Conservation (phyloP, 306 rosid genomes). For the Spatholobus suberectus region DNA sequence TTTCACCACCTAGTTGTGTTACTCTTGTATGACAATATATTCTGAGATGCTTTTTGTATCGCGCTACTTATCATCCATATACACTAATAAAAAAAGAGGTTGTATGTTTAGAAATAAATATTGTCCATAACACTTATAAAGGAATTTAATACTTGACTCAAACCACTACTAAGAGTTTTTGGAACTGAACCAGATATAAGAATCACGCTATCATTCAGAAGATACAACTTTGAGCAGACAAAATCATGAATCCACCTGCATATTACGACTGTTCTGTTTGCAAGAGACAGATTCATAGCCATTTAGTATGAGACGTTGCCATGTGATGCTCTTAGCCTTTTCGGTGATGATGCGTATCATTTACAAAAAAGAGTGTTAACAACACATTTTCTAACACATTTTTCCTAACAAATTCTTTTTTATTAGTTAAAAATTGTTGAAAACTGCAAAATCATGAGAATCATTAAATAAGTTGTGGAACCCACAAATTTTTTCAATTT, state of each 20-base stretch:
- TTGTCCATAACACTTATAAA: too few species aligned
- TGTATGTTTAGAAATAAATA: background rate
- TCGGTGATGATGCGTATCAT: background rate
- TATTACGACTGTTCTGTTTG: conserved; percentile 2
- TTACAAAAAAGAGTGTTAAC: too few species aligned
- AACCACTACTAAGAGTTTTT: background rate
- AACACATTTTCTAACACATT: too few species aligned
- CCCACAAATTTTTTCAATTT: too few species aligned
- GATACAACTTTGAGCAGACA: conserved; percentile 14
- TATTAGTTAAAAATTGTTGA: too few species aligned
- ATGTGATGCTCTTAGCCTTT: background rate
- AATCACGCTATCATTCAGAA: background rate
- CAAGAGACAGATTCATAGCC: conserved; percentile 4
- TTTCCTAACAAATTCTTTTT: too few species aligned
- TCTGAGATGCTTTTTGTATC: background rate
- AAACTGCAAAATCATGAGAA: too few species aligned
- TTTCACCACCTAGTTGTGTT: background rate
- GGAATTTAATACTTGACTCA: background rate
- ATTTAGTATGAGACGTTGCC: background rate
- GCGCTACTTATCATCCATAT: background rate
- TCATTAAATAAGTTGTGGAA: too few species aligned
- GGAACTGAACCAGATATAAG: background rate
- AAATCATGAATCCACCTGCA: conserved; percentile 9
- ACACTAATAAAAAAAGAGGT: too few species aligned
- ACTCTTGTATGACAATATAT: background rate